Evolutionary conservation across 352 stramenopile species (phyloP).

Genomic region (Phytophthora kernoviae): DNA sequence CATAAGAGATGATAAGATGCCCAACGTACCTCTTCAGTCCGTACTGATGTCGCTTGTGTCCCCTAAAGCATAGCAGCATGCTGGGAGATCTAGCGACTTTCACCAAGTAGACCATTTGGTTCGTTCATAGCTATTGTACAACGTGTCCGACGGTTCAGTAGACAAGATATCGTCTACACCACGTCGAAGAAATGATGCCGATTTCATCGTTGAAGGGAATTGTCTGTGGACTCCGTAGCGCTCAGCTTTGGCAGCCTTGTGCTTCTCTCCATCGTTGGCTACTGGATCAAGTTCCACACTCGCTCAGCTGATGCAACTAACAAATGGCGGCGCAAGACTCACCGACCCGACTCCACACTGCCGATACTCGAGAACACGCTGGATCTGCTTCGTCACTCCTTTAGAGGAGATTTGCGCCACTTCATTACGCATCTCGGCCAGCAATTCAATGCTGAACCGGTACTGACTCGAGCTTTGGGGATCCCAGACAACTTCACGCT

Average conservation of each 20-base stretch:
- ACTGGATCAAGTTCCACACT: slow-evolving; percentile 9
- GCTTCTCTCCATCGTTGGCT: slow-evolving; percentile 1
- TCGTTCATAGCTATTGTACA: no score
- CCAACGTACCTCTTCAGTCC: slow-evolving; percentile 1
- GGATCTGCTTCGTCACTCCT: slow-evolving; percentile 26
- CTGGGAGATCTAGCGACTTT: no score
- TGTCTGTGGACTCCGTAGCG: neutral
- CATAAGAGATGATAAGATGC: no score
- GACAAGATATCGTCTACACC: slow-evolving; percentile 5
- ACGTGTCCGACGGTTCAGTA: slow-evolving; percentile 1
- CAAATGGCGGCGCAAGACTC: slow-evolving; percentile 5
- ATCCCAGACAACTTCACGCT: slow-evolving; percentile 26
- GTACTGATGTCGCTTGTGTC: neutral
- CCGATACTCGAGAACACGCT: slow-evolving; percentile 45
- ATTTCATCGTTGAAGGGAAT: slow-evolving; percentile 14
- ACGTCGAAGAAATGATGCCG: slow-evolving; percentile 30
- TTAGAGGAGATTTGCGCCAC: slow-evolving; percentile 31
- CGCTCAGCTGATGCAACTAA: neutral
- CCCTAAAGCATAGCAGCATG: no score
- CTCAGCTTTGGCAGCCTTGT: slow-evolving; percentile 3
- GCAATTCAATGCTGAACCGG: slow-evolving; percentile 21
- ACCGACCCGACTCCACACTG: slow-evolving; percentile 26
- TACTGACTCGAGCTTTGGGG: slow-evolving; percentile 33
- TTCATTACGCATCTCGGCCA: slow-evolving; percentile 17
- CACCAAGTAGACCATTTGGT: no score